Base-by-base conservation (phyloP, 306 rosid species). In the Styphnolobium japonicum region DNA sequence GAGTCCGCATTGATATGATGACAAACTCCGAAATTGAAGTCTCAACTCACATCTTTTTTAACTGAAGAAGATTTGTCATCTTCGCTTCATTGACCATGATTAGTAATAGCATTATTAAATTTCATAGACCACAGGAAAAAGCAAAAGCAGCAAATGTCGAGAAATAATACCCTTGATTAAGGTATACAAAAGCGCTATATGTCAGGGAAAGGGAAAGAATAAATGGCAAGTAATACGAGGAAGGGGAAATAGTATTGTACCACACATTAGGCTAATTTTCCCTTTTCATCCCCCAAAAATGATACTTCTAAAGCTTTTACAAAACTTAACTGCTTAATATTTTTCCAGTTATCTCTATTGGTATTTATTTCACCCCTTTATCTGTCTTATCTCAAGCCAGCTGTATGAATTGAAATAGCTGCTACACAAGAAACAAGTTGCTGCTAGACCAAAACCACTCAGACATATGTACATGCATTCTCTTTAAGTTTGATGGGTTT, bases 401-500 rank as follows among this genome's bases (percentile, higher is more conserved):
- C 45, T 31, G 14, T 77, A 77, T 15, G 65, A 73, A 71, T 15
- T 14, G 74, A 73, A 67, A 62, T 9, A 69, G 22, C 29, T 60
- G 67, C 10, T 42, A 69, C 72, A 75, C 64, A 84, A 16, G 43
- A 60, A 72, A 71, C 15, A 22, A 10, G 57, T 68, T 52, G 46
- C 69, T 60, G 18, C 27, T 5, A 71, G 49, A 52, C 42, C 63
- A 70, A 62, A 73, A 75, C 21, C 48, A 51, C 69, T 89, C 85
- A 92, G 43, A 23, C 66, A 40, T 88, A 90, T 25, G 77, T 70
- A 72, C 97, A 91, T 6, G 81, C 80, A 76, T 83, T 82, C 15
- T 83, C 79, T 73, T 88, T 81, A 22, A 88, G 81, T 79, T 84
- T 89, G 82, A 89, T 80, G 43, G 91, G 87, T 74, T 83, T 79